Evolutionary conservation across 176 grass and related monocot genomes (phyloP).

Genomic region (Pontederia crassipes): DNA sequence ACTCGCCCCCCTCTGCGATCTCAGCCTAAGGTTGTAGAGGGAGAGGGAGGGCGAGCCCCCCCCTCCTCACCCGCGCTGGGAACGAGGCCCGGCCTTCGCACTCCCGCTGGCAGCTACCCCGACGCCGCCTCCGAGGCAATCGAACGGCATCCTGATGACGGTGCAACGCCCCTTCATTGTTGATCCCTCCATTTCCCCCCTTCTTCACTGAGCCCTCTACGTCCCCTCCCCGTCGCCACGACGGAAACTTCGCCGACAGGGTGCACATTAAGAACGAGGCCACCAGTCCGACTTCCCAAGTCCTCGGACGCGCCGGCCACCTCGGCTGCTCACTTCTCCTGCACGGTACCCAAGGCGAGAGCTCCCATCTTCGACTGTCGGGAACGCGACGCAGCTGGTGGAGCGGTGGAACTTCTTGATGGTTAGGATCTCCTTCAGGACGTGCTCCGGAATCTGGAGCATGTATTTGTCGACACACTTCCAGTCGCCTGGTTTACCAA

Average conservation of each 20-base stretch:
- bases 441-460: constrained; percentile 51
- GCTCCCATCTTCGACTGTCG: not conserved
- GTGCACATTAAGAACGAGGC: constrained; percentile 61
- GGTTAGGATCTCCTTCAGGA: constrained; percentile 32
- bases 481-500: constrained; percentile 4
- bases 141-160: constrained; percentile 15
- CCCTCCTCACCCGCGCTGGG: no score
- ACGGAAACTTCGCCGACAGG: constrained; percentile 45
- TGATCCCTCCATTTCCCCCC: constrained; percentile 20
- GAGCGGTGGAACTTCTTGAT: constrained; percentile 31
- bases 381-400: not conserved
- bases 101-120: not conserved
- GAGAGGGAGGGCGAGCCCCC: no score
- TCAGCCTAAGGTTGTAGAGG: no score
- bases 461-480: constrained; percentile 37
- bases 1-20: no score
- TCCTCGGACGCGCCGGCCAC: constrained; percentile 36
- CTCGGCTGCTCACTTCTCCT: constrained; percentile 42
- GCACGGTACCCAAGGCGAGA: not conserved
- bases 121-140: constrained; percentile 8
- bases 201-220: constrained; percentile 48
- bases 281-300: constrained; percentile 54
- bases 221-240: constrained; percentile 32
- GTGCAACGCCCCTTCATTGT: constrained; percentile 24
- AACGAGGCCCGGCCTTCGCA: not conserved